phyloP scores from a whole-genome alignment of 441 rosid species.

The Capsella rubella region DNA sequence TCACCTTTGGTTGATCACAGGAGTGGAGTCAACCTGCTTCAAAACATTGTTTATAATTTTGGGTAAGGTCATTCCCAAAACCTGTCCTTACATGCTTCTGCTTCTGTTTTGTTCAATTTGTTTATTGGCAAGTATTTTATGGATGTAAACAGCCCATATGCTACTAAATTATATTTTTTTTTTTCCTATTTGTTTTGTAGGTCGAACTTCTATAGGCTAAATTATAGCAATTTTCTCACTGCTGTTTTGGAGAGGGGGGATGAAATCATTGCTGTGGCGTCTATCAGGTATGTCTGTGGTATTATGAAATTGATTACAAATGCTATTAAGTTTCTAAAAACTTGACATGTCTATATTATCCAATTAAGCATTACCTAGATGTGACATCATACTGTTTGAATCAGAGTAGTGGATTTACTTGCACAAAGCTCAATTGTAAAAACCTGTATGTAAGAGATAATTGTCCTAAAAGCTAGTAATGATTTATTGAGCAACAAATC shows the following conservation, averaged over 20 bases:
- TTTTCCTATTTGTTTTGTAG: conserved; percentile 49
- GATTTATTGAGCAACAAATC: neutral
- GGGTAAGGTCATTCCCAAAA: conserved; percentile 58
- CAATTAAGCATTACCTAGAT: conserved; percentile 6
- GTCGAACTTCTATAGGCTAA: conserved; percentile 83
- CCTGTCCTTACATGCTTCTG: neutral
- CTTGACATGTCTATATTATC: neutral
- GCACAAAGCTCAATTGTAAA: neutral
- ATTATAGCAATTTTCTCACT: conserved; percentile 77
- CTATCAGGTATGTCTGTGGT: conserved; percentile 71
- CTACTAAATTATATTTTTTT: neutral
- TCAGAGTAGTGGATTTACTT: neutral
- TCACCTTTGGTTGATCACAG: conserved; percentile 82
- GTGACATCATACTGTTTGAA: neutral
- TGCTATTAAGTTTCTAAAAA: conserved; percentile 6
- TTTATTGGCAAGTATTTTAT: conserved; percentile 22
- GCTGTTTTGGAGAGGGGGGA: conserved; percentile 87
- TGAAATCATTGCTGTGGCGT: conserved; percentile 83
- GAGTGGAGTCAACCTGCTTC: conserved; percentile 87
- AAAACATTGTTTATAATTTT: conserved; percentile 83
- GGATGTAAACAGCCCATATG: neutral
- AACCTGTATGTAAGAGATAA: too few species aligned
- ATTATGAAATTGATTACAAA: conserved; percentile 17
- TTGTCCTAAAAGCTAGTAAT: conserved; percentile 3
- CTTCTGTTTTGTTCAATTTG: conserved; percentile 24